Evolutionary conservation across 805 yeast species (phyloP), one percentile per base, ranked within the genome.

Genomic region (Saccharomyces mikatae): DNA sequence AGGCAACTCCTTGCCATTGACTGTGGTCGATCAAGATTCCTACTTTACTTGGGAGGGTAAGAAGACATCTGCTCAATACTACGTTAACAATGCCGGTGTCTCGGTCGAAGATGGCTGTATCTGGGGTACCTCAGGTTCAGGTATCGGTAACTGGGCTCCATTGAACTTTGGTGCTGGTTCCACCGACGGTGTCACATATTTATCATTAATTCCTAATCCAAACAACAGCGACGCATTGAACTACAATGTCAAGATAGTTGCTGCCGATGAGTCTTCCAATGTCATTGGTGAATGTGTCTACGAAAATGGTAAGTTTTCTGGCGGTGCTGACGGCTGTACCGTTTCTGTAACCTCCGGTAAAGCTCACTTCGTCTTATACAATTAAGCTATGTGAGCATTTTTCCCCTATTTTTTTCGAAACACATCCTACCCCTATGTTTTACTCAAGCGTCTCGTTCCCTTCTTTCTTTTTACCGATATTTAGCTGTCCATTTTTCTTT

Each of bases 71-170:
- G 87, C 97, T 61, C 99, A 92, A 79, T 94, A 89, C 83, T 92
- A 92, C 76, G 97, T 92, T 61, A 92, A 92, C 84, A 83, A 92
- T 68, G 97, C 97, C 54, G 98, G 98, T 79, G 89, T 90, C 64
- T 80, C 89, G 54, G 80, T 79, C 68, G 87, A 85, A 73, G 95
- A 91, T 60, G 98, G 97, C 67, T 92, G 99, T 79, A 73, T 87
- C 65, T 92, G 99, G 99, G 96, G 97, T 73, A 73, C 82, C 54
- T 66, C 77, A 10, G 89, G 90, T 59, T 79, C 91, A 47, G 87
- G 86, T 68, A 73, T 87, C 61, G 99, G 99, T 78, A 92, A 92
- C 89, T 92, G 97, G 97, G 96, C 98, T 61, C 98, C 98, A 68
- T 79, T 92, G 63, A 87, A 86, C 76, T 80, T 94, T 66, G 99